Conservation (phyloP, 23 red algal genomes). For the Agarophyton chilense region DNA sequence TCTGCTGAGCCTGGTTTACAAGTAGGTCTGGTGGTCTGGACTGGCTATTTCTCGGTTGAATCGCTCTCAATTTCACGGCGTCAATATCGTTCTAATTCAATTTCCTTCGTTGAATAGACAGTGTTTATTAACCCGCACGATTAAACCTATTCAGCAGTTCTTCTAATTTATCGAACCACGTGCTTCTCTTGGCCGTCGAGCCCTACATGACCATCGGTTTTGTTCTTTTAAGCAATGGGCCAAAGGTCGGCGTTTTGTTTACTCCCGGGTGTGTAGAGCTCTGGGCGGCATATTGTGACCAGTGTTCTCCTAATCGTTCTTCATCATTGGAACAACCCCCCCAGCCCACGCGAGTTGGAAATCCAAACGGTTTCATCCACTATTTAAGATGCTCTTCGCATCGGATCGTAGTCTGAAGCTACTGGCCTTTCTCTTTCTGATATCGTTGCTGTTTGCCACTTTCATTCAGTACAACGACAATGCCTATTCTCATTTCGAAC, state of each 20-base stretch:
- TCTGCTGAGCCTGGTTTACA: neutral
- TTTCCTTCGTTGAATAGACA: neutral
- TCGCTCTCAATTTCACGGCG: neutral
- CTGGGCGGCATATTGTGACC: neutral
- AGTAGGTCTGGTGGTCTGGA: no score
- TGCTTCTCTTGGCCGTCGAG: neutral
- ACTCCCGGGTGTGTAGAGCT: neutral
- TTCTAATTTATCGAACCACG: neutral
- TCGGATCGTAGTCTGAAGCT: constrained; percentile 9
- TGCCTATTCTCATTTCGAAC: neutral
- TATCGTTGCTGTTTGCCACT: neutral
- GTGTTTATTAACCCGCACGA: neutral
- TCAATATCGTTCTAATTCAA: neutral
- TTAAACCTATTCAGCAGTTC: neutral
- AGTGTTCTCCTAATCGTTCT: no score
- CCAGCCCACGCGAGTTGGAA: no score
- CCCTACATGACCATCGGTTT: neutral
- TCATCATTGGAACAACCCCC: no score
- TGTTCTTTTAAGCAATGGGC: neutral
- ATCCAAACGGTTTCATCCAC: neutral
- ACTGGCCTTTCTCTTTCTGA: neutral
- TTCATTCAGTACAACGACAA: neutral
- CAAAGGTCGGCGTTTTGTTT: neutral
- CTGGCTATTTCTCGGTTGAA: no score
- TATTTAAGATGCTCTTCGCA: neutral